Percentiles rank a stretch among this genome's conserved stretches.
Evolutionary conservation across 352 stramenopile genomes (phyloP).

Genomic region (Halophytophthora polymorphica): DNA sequence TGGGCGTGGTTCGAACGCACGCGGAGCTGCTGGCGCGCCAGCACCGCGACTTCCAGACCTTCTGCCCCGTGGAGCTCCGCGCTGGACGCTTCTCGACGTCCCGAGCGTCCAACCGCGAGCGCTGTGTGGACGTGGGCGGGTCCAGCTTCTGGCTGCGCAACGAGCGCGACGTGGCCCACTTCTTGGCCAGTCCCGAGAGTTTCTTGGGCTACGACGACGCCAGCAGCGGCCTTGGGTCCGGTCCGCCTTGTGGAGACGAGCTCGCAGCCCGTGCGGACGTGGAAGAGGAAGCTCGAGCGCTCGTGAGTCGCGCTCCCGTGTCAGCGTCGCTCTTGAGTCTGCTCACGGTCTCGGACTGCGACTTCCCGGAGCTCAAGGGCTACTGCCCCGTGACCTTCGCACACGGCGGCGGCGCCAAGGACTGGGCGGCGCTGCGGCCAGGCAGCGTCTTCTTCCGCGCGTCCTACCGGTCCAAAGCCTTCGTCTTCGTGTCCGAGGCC

Average conservation of each 20-base stretch:
- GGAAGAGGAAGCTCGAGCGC: slow-evolving; percentile 21
- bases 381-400: slow-evolving; percentile 76
- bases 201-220: slow-evolving; percentile 27
- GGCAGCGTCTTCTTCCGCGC: slow-evolving; percentile 60
- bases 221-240: slow-evolving; percentile 1
- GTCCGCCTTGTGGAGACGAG: slow-evolving; percentile 3
- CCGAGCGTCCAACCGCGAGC: slow-evolving; percentile 20
- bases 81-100: slow-evolving; percentile 30
- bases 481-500: slow-evolving; percentile 54
- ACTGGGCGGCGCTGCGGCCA: slow-evolving; percentile 26
- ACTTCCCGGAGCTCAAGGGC: slow-evolving; percentile 69
- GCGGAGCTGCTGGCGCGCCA: slow-evolving; percentile 20
- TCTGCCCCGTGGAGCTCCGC: slow-evolving; percentile 62
- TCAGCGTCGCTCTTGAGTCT: slow-evolving; percentile 66
- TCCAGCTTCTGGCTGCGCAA: slow-evolving; percentile 44
- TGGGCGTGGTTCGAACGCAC: slow-evolving; percentile 32
- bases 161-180: slow-evolving; percentile 29
- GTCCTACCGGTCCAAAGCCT: slow-evolving; percentile 56
- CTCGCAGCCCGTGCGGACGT: slow-evolving; percentile 24
- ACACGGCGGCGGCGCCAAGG: slow-evolving; percentile 35
- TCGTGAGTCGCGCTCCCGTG: slow-evolving; percentile 40
- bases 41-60: slow-evolving; percentile 39
- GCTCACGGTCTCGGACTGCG: slow-evolving; percentile 54
- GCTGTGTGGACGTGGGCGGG: slow-evolving; percentile 41
- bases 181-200: slow-evolving; percentile 23